Base-by-base conservation (phyloP, 1,284 basidiomycete genomes). In the Pseudozyma hubeiensis region DNA sequence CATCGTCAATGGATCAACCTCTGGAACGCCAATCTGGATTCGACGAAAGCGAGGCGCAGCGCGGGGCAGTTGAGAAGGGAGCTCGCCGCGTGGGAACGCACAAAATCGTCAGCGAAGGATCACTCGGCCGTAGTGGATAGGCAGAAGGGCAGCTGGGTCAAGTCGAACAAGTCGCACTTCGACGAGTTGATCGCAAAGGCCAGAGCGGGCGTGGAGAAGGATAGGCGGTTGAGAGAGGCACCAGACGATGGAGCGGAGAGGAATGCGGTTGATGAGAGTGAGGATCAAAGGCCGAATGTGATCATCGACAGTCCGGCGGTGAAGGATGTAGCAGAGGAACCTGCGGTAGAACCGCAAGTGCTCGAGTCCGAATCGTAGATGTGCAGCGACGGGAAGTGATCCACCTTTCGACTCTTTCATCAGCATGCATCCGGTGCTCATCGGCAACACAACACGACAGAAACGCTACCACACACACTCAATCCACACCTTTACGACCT, bases 21-120 rank as follows among this genome's bases (percentile, higher is more conserved):
- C 19, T 83, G 71, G 61, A 83, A 83, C 52, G 80, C 78, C 40
- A 83, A 83, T 39, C 68, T 83, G 11, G 81, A 83, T 49, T 77
- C 81, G 10, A 68, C 78, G 1, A 74, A 72, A 16, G 72, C 64
- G 10, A 54, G 75, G 19, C 74, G 78, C 17, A 62, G 52, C 11
- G 39, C 59, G 13, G 14, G 49, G n/a, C 48, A 64, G 17, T 69
- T 83, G 5, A 53, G 74, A 17, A 67, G 64, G 19, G 71, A 77
- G 19, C 65, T 83, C 9, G 41, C 45, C 2, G 68, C 71, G 7
- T 82, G 79, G 79, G 81, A 83, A 52, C 54, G 65, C 9, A 64
- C 55, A 5, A 65, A 68, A 24, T 51, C 54, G 14, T 64, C 55
- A 6, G 65, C 55, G 11, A 68, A 65, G 30, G 62, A 65, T 48